Evolutionary conservation across 192 early-diverging fungal genomes (phyloP).

Genomic region (Backusella macrospora): DNA sequence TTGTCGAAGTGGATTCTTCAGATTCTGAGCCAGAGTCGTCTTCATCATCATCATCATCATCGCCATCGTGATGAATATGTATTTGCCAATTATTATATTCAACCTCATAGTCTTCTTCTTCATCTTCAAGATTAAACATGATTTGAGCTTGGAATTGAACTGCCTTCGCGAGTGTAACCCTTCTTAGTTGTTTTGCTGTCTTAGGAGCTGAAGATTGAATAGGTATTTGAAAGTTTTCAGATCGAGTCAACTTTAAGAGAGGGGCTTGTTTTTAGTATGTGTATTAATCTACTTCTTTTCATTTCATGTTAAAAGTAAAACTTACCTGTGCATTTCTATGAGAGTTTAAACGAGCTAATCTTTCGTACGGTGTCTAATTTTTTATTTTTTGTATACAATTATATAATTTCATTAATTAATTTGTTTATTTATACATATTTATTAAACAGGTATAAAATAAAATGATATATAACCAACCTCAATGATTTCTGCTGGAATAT

Average conservation of each 20-base stretch:
- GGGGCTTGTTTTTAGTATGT: background rate
- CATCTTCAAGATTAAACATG: conserved; percentile 30
- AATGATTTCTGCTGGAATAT: conserved; percentile 88
- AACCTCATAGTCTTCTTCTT: conserved; percentile 45
- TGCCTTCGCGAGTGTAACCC: conserved; percentile 34
- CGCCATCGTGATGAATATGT: conserved; percentile 20
- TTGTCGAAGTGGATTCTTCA: conserved; percentile 41
- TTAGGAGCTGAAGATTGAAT: background rate
- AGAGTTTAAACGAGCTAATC: conserved; percentile 78
- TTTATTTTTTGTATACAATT: background rate
- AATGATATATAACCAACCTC: conserved; percentile 50
- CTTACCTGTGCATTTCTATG: conserved; percentile 64
- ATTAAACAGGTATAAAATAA: background rate
- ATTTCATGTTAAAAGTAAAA: background rate
- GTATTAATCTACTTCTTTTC: too few relatives aligned
- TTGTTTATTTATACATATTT: too few relatives aligned
- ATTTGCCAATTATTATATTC: conserved; percentile 51
- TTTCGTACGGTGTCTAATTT: conserved; percentile 71
- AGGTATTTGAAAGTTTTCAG: conserved; percentile 15
- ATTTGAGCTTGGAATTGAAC: conserved; percentile 42
- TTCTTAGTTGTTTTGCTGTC: conserved; percentile 15
- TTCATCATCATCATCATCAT: conserved; percentile 32
- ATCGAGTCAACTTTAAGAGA: conserved; percentile 19
- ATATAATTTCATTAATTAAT: background rate
- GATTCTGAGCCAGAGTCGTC: conserved; percentile 20